Conservation (phyloP, 805 yeast genomes). For the Candida quercuum region DNA sequence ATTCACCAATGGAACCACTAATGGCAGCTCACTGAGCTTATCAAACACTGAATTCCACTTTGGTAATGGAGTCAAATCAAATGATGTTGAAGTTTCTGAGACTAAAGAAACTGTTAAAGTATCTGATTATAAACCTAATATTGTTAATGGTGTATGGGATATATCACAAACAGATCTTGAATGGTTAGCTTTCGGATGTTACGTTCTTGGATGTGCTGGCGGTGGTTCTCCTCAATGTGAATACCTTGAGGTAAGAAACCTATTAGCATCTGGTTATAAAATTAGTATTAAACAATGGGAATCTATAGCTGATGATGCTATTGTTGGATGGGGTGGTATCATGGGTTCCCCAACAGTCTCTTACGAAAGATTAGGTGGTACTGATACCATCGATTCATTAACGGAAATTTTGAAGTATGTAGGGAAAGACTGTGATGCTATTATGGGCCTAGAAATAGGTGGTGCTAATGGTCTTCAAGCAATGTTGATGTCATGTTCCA, state of each 20-base stretch:
- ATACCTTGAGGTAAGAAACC: slow-evolving; percentile 28
- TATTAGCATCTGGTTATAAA: slow-evolving; percentile 28
- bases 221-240: slow-evolving; percentile 41
- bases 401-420: slow-evolving; percentile 24
- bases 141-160: slow-evolving; percentile 32
- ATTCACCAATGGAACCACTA: neutral
- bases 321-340: slow-evolving; percentile 29
- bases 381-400: slow-evolving; percentile 24
- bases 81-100: neutral
- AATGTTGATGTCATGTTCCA: slow-evolving; percentile 18
- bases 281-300: slow-evolving; percentile 31
- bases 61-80: neutral
- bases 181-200: slow-evolving; percentile 34
- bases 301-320: slow-evolving; percentile 19
- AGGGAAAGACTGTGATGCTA: slow-evolving; percentile 22
- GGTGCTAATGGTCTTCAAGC: slow-evolving; percentile 35
- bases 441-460: slow-evolving; percentile 36
- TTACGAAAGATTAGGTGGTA: slow-evolving; percentile 34
- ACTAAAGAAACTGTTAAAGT: neutral
- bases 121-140: slow-evolving; percentile 25
- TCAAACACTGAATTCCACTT: neutral
- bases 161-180: slow-evolving; percentile 33
- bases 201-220: slow-evolving; percentile 44
- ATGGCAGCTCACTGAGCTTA: no score
- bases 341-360: slow-evolving; percentile 43